Evolutionary conservation across 2,329 filamentous ascomycete genomes (phyloP).

Genomic region (Helminthosporium solani): DNA sequence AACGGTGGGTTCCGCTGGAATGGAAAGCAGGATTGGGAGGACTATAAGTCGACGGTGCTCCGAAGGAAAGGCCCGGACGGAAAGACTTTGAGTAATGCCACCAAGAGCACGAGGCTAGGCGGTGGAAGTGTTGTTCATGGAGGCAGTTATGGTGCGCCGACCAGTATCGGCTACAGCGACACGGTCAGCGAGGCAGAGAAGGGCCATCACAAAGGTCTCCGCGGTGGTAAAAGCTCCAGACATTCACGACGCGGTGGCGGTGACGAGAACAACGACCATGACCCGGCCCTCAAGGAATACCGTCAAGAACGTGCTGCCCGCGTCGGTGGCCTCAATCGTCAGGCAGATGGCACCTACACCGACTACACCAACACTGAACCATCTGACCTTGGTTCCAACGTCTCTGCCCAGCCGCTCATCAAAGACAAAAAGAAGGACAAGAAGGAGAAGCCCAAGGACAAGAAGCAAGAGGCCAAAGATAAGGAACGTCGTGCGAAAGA

Average conservation of each 20-base stretch:
- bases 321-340: constrained; percentile 85
- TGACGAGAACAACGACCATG: constrained; percentile 54
- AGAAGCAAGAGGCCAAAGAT: constrained; percentile 42
- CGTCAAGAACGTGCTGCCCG: constrained; percentile 81
- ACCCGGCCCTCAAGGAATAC: constrained; percentile 73
- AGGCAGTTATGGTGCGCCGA: constrained; percentile 46
- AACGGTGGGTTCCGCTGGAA: constrained; percentile 91
- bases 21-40: constrained; percentile 86
- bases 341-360: constrained; percentile 75
- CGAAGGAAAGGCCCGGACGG: constrained; percentile 87
- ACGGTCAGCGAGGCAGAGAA: constrained; percentile 30
- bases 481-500: constrained; percentile 48
- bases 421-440: constrained; percentile 40
- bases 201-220: constrained; percentile 46
- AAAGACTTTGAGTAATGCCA: constrained; percentile 78
- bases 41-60: constrained; percentile 94
- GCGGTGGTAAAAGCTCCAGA: constrained; percentile 35
- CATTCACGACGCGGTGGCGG: constrained; percentile 57
- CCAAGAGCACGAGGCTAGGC: constrained; percentile 79
- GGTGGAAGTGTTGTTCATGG: constrained; percentile 78
- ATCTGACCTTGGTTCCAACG: constrained; percentile 57
- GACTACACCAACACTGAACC: constrained; percentile 70
- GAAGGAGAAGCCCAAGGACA: constrained; percentile 38
- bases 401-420: constrained; percentile 48
- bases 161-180: background rate